Conservation (phyloP, 2,329 filamentous ascomycete genomes). For the Fusarium nelsonii region DNA sequence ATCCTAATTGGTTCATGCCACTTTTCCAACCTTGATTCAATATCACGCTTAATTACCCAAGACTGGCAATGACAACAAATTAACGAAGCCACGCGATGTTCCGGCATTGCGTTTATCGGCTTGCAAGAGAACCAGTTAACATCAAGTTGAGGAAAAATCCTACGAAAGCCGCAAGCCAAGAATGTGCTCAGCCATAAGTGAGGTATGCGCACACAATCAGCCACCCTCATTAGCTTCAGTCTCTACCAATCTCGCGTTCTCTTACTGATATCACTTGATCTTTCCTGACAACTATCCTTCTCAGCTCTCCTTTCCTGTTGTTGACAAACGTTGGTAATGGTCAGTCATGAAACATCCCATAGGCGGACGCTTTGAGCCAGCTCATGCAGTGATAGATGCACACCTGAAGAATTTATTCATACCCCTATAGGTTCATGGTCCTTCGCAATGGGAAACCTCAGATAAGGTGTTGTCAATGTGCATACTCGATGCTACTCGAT, state of each 20-base stretch:
- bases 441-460: conserved; percentile 22
- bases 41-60: conserved; percentile 25
- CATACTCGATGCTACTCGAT: conserved; percentile 32
- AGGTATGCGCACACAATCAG: not conserved
- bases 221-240: not conserved
- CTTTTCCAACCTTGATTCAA: conserved; percentile 32
- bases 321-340: conserved; percentile 11
- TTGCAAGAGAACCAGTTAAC: not conserved
- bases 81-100: conserved; percentile 21
- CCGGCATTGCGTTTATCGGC: conserved; percentile 27
- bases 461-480: conserved; percentile 43
- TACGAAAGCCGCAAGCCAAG: not conserved
- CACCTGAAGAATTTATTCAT: not conserved
- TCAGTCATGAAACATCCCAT: conserved; percentile 36
- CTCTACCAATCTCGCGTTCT: not conserved
- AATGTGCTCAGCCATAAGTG: not conserved
- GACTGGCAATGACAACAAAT: conserved; percentile 8
- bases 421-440: conserved; percentile 20
- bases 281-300: conserved; percentile 5
- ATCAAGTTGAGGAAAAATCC: not conserved
- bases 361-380: conserved; percentile 29
- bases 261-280: not conserved
- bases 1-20: conserved; percentile 27
- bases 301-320: conserved; percentile 22
- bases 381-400: conserved; percentile 29